Base-by-base conservation (phyloP, 495 filamentous ascomycete genomes). In the Alectoria sarmentosa region DNA sequence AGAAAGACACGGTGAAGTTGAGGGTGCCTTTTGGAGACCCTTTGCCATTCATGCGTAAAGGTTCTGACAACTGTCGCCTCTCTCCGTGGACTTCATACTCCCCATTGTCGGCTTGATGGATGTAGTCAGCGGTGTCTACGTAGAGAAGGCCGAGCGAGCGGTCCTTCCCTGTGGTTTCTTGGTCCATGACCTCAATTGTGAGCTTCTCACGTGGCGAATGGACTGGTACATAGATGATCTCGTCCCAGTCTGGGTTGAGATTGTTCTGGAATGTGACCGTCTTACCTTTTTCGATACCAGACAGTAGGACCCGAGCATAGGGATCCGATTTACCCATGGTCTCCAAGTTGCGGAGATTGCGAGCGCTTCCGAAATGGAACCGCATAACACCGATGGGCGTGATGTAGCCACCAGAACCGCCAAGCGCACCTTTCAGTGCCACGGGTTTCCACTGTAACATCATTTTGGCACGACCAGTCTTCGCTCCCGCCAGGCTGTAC, bases 211-310 rank as follows among this genome's bases (percentile, higher is more conserved):
- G 86, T n/a, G 80, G 62, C 15, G 86, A 89, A 74, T 98, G 95
- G 63, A 99, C 83, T 1, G 95, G 93, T 1, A 99, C 83, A 74
- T 99, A 99, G 54, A 96, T 82, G 17, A 98, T 84, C 74, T 99
- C 95, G 70, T 99, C 91, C 89, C 89, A 99, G 39, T 95, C 87
- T 4, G 94, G 94, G 69, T 96, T 90, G 26, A 99, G 85, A 70
- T 96, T 96, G 73, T 93, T 99, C 70, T 91, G 86, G 77, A 93
- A 96, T 1, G 94, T 97, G 56, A 99, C 94, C 2, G 95, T 96
- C 60, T 91, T 84, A 26, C 82, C 92, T 71, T 90, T 96, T 70
- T 93, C 88, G 58, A 97, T 82, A 37, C 94, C 93, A 38, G 91
- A 95, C 37, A 96, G 82, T 54, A 97, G 77, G 13, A 97, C 88